Evolutionary conservation across 805 yeast species (phyloP).

Genomic region (Teunomyces lycoperdinae): DNA sequence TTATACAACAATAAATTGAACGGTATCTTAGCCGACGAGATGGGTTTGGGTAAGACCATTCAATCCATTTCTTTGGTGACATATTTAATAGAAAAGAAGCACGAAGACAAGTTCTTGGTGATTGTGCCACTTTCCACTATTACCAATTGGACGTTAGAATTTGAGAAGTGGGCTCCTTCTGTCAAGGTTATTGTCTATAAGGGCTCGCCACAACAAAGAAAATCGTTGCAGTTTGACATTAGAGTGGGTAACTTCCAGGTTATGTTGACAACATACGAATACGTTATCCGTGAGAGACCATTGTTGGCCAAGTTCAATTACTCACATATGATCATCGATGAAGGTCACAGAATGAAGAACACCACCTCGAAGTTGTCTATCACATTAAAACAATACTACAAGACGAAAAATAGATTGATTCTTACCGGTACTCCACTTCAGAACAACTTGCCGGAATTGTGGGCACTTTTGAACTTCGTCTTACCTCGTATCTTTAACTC

Average conservation of each 20-base stretch:
- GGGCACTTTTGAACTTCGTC: constrained; percentile 82
- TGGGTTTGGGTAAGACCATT: constrained; percentile 67
- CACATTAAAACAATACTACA: constrained; percentile 69
- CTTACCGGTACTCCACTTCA: constrained; percentile 88
- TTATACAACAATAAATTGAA: constrained; percentile 58
- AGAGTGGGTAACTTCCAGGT: constrained; percentile 72
- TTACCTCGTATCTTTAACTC: constrained; percentile 83
- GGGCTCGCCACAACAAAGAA: constrained; percentile 74
- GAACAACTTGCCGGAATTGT: constrained; percentile 78
- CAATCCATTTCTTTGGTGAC: constrained; percentile 78
- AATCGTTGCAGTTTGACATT: constrained; percentile 59
- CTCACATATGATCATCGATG: constrained; percentile 88
- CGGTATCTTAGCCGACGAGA: constrained; percentile 66
- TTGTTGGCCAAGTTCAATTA: constrained; percentile 65
- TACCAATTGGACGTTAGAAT: constrained; percentile 83
- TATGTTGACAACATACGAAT: constrained; percentile 76
- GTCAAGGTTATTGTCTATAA: constrained; percentile 70
- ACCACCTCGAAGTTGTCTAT: constrained; percentile 69
- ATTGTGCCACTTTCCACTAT: constrained; percentile 82
- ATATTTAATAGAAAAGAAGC: constrained; percentile 65
- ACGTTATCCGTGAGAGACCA: constrained; percentile 74
- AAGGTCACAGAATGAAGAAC: constrained; percentile 88
- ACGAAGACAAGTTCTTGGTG: constrained; percentile 69
- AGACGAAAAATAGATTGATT: constrained; percentile 73
- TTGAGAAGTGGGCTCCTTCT: constrained; percentile 87